A percentile compares a stretch with the other conserved stretches of the same genome.
These are phyloP conservation scores for Harringtonia lauricola DNA, from an alignment of 2,329 filamentous ascomycete species.

Conservation along the genomic window DNA sequence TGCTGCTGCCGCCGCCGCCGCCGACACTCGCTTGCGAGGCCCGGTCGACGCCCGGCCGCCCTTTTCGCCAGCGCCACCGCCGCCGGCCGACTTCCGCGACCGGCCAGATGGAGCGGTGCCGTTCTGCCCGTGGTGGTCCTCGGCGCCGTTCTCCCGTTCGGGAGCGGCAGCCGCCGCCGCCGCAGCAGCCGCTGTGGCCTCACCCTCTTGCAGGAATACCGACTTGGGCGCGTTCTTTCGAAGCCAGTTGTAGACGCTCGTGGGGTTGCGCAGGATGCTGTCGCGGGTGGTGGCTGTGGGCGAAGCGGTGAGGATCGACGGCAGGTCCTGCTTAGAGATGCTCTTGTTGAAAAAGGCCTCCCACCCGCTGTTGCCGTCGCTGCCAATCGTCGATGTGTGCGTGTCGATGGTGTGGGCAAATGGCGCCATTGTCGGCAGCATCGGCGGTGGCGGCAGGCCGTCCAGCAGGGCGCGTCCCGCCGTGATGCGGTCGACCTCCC, in stretches of 20 bases:
- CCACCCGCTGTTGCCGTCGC: slow-evolving; percentile 18
- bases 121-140: slow-evolving; percentile 12
- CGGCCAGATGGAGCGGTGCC: slow-evolving; percentile 8
- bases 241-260: slow-evolving; percentile 93
- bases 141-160: slow-evolving; percentile 28
- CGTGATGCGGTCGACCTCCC: slow-evolving; percentile 46
- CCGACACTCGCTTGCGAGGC: slow-evolving; percentile 13
- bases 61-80: slow-evolving; percentile 15
- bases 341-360: slow-evolving; percentile 20
- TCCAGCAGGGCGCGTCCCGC: slow-evolving; percentile 29
- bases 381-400: slow-evolving; percentile 8
- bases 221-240: slow-evolving; percentile 74
- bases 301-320: slow-evolving; percentile 25
- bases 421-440: slow-evolving; percentile 40
- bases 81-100: slow-evolving; percentile 20
- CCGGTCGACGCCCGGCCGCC: neutral
- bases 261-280: slow-evolving; percentile 62
- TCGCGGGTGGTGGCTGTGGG: slow-evolving; percentile 28
- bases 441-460: slow-evolving; percentile 15
- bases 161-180: slow-evolving; percentile 15
- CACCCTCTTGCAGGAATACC: slow-evolving; percentile 64
- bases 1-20: slow-evolving; percentile 19
- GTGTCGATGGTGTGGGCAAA: slow-evolving; percentile 24
- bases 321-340: slow-evolving; percentile 22
- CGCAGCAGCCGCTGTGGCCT: slow-evolving; percentile 24